Base-by-base conservation (phyloP, 2,329 filamentous ascomycete genomes). In the Aureobasidium mangrovei region DNA sequence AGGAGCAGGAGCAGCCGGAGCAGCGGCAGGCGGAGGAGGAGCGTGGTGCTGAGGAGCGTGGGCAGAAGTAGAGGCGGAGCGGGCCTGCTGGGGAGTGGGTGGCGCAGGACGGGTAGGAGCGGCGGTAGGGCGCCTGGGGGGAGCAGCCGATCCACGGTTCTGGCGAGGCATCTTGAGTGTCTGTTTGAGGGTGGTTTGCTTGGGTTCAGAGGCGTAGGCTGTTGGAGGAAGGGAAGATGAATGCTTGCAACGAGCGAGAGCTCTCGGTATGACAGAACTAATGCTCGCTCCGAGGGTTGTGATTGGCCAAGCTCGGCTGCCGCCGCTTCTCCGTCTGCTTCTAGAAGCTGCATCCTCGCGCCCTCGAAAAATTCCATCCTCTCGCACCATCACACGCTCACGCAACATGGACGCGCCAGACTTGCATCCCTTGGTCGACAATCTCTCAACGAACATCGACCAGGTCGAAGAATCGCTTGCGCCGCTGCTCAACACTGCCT, bases 381-480 rank as follows among this genome's bases (percentile, higher is more conserved):
- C 33, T n/a, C 40, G 18, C 45, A 39, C 8, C 54, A 32, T 36
- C 26, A 18, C 46, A 49, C 31, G 38, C 35, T 27, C 28, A 24
- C 63, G 4, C 48, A 56, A 32, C 53, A 81, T 82, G 78, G 79
- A 82, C 38, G 67, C 73, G 12, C 59, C 72, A 59, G 78, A 86
- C 64, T 75, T 93, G 52, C 71, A 78, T 7, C 80, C 84, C 31
- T 79, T 87, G 49, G 74, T 95, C 48, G 82, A 86, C 63, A 79
- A 84, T 84, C 89, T 60, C 49, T 79, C 81, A 61, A 52, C 48
- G 7, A 82, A 90, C 67, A 80, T 97, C 48, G 87, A 94, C 70
- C 80, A 84, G 54, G 78, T 97, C 44, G 82, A 94, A 66, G 80
- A 84, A 35, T 77, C 80, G 3, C 76, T 97, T 29, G 72, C 80